Percentiles rank a stretch among this genome's conserved stretches.
Evolutionary conservation across 176 grass and related monocot genomes (phyloP).

Genomic region (Oryza glumipatula): DNA sequence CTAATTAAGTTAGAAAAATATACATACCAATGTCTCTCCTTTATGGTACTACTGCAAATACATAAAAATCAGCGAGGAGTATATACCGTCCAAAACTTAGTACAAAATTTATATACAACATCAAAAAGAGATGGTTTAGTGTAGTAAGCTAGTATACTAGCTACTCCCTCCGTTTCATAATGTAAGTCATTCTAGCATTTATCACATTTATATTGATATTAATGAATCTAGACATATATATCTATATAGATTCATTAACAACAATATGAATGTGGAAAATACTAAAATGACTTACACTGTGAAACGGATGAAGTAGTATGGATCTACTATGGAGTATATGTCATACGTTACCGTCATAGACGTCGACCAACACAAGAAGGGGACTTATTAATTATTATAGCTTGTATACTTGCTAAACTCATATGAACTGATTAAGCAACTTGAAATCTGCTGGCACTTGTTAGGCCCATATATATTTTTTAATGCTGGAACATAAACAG

Average conservation of each 20-base stretch:
- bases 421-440: background rate
- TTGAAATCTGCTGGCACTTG: conserved; percentile 14
- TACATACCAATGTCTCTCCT: too few species aligned
- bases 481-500: conserved; percentile 11
- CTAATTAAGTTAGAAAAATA: too few species aligned
- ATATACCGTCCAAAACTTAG: background rate
- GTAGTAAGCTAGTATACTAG: background rate
- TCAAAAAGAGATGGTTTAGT: background rate
- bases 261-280: too few species aligned
- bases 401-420: background rate
- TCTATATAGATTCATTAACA: too few species aligned
- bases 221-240: too few species aligned
- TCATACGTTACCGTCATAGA: background rate
- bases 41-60: too few species aligned
- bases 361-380: background rate
- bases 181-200: too few species aligned
- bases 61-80: too few species aligned
- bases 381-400: background rate
- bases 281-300: too few species aligned
- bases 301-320: too few species aligned
- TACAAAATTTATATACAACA: background rate
- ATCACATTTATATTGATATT: too few species aligned
- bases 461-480: background rate
- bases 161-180: too few species aligned
- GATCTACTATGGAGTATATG: background rate